phyloP scores from a whole-genome alignment of 257 asterid species.

The Jaltomata sinuosa region DNA sequence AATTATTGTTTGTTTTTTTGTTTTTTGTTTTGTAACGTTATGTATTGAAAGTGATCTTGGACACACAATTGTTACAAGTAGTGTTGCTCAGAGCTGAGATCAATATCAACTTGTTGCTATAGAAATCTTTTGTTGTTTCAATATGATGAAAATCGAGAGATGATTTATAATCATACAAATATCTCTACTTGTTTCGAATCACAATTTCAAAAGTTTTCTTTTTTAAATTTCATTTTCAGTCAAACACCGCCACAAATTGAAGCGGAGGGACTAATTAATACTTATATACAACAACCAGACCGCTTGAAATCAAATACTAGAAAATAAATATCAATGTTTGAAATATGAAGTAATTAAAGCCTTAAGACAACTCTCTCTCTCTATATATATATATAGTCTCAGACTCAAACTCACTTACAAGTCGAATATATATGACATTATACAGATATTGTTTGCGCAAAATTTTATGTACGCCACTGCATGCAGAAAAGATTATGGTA shows the following conservation, averaged over 20 bases:
- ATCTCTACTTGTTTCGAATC: neutral
- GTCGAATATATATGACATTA: neutral
- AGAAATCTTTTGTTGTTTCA: too few species aligned
- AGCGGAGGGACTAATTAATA: neutral
- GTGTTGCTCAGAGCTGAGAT: too few species aligned
- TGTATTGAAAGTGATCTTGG: too few species aligned
- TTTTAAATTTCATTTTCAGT: neutral
- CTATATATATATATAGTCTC: neutral
- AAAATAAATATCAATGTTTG: neutral
- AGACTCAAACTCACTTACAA: neutral
- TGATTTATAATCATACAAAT: too few species aligned
- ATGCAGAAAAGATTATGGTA: neutral
- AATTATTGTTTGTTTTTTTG: too few species aligned
- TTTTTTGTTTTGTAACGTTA: too few species aligned
- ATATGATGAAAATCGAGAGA: too few species aligned
- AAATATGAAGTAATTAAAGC: neutral
- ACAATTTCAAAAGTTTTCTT: too few species aligned
- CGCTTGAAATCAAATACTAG: neutral
- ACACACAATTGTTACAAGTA: too few species aligned
- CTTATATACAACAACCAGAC: neutral
- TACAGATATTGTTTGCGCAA: neutral
- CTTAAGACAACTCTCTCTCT: neutral
- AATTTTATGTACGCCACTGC: neutral
- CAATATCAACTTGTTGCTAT: too few species aligned
- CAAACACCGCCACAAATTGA: neutral